These are phyloP conservation scores for Fusarium temperatum DNA, from an alignment of 2,329 filamentous ascomycete species.

Conservation along the genomic window DNA sequence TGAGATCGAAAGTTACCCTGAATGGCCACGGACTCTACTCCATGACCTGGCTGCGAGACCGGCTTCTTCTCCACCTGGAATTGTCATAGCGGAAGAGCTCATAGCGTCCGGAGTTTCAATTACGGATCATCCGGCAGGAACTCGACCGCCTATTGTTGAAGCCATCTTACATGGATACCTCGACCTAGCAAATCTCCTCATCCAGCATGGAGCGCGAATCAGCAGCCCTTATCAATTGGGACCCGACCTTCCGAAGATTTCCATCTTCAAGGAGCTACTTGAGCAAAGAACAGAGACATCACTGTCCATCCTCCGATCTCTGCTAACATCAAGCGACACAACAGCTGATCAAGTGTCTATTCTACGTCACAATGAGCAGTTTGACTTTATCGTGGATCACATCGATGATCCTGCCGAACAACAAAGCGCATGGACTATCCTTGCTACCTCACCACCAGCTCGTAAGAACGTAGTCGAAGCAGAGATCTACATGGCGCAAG, in stretches of 20 bases:
- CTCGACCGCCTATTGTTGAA: neutral
- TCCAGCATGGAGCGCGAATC: neutral
- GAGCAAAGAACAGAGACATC: neutral
- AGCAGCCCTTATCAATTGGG: neutral
- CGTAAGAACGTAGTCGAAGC: neutral
- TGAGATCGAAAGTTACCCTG: neutral
- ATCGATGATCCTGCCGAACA: neutral
- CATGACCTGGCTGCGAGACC: neutral
- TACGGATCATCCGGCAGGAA: neutral
- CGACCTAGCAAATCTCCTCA: neutral
- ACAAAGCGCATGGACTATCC: neutral
- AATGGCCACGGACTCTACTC: neutral
- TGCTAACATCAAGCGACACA: fast-evolving
- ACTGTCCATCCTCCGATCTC: neutral
- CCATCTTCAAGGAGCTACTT: neutral
- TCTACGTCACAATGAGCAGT: neutral
- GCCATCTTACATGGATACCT: neutral
- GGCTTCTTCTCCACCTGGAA: neutral
- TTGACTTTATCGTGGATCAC: neutral
- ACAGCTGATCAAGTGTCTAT: no score
- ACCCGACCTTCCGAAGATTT: fast-evolving
- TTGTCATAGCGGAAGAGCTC: neutral
- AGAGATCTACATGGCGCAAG: neutral
- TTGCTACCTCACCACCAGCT: neutral
- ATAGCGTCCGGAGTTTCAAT: neutral